Base-by-base conservation (phyloP, 768 basidiomycete species). In the Pleurotus citrinopileatus region DNA sequence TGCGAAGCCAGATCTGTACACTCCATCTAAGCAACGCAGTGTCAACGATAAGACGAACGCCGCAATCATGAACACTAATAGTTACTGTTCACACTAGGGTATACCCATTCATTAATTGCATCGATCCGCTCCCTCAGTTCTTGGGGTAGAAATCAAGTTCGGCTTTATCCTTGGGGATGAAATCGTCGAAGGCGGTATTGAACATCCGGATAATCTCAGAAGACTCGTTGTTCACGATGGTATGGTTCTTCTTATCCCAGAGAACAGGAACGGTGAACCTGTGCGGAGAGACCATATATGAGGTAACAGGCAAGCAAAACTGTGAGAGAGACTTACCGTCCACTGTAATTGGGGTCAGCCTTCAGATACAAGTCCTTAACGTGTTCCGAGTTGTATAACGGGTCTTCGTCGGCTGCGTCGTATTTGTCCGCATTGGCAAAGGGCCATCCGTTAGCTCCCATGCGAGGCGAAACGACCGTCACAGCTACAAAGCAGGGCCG, bases 141-240 rank as follows among this genome's bases (percentile, higher is more conserved):
- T 82, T 73, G 0, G 96, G 97, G 68, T 97, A 98, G 43, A 89
- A 75, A 63, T 95, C 86, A 43, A 89, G 60, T 17, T 73, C 68
- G 2, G 83, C 84, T 57, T 84, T 82, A 3, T 89, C 86, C 1
- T 75, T 67, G 3, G 89, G 78, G 5, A 97, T 55, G 17, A 87
- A 60, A 19, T 85, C 74, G 66, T 97, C 86, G 74, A 96, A 95
- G 1, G 80, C 86, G 5, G 79, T 77, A 70, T 99, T 98, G 73
- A 98, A 81, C 6, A 96, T 89, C 54, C 96, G 86, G 63, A 98
- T 93, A 65, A 98, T 94, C 71, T 98, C 96, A 2, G 89, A 85
- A 59, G 86, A 88, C 66, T 99, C 96, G 67, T 98, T 98, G 75
- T 94, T 98, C 55, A 99, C 97, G 60, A 98, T 89, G 36, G 87